phyloP scores from a whole-genome alignment of 768 basidiomycete species.

The Lentinula sp. region DNA sequence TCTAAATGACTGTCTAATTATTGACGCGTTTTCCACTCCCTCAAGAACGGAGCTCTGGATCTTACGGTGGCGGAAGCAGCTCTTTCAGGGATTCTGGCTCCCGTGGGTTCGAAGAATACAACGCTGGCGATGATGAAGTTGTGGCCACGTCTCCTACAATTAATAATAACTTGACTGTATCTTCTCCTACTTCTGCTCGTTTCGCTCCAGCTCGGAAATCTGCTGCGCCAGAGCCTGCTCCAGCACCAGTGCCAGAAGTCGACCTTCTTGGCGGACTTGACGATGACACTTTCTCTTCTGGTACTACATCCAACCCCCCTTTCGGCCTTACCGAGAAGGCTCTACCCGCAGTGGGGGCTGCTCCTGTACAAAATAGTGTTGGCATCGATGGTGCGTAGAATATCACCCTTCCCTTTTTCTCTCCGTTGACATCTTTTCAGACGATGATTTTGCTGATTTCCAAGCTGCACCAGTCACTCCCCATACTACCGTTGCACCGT shows the following conservation, averaged over 20 bases:
- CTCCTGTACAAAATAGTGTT: constrained; percentile 17
- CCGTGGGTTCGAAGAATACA: constrained; percentile 85
- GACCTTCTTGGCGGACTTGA: constrained; percentile 77
- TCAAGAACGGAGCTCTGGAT: constrained; percentile 3
- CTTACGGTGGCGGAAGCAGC: constrained; percentile 27
- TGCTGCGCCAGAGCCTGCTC: constrained; percentile 31
- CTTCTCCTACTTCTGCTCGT: constrained; percentile 29
- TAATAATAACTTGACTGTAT: constrained; percentile 13
- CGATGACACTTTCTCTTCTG: constrained; percentile 49
- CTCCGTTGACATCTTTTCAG: constrained; percentile 23
- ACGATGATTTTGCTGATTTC: constrained; percentile 87
- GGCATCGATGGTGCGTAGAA: constrained; percentile 35
- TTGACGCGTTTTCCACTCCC: background rate
- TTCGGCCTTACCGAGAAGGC: constrained; percentile 44
- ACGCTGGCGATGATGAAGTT: constrained; percentile 88
- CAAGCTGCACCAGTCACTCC: constrained; percentile 53
- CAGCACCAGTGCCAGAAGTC: constrained; percentile 35
- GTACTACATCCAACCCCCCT: constrained; percentile 21
- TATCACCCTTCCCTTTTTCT: background rate
- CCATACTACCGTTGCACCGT: constrained; percentile 18
- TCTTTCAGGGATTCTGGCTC: constrained; percentile 56
- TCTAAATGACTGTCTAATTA: background rate
- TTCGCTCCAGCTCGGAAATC: constrained; percentile 27
- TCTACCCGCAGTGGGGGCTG: constrained; percentile 35
- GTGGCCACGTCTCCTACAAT: constrained; percentile 18